Conservation (phyloP, 2,329 filamentous ascomycete species). For the Beauveria medogensis region DNA sequence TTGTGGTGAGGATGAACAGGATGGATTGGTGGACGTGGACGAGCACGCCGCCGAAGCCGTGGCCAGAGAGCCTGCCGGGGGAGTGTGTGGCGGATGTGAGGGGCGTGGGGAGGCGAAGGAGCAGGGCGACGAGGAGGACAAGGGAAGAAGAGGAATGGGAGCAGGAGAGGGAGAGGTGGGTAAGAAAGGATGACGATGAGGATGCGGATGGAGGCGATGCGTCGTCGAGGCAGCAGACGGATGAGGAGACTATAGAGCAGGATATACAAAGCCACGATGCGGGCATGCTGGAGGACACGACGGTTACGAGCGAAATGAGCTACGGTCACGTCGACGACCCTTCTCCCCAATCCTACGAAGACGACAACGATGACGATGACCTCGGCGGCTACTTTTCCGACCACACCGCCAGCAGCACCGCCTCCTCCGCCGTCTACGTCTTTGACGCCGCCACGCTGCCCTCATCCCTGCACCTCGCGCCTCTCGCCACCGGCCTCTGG, state of each 20-base stretch:
- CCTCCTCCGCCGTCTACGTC: neutral
- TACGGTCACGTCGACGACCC: neutral
- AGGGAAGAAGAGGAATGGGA: neutral
- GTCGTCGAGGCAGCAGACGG: neutral
- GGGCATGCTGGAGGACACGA: neutral
- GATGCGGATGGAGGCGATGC: neutral
- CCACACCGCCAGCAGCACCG: neutral
- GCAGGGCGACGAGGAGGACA: neutral
- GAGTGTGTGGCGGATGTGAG: conserved; percentile 3
- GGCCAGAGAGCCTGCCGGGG: neutral
- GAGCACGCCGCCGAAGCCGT: conserved; percentile 3
- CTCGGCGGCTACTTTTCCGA: conserved; percentile 7
- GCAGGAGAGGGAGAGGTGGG: neutral
- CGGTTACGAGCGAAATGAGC: neutral
- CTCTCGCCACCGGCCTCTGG: neutral
- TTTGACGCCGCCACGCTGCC: conserved; percentile 2
- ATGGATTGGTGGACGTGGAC: conserved; percentile 10
- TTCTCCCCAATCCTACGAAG: neutral
- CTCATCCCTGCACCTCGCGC: neutral
- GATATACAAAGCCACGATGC: neutral
- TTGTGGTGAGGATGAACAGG: conserved; percentile 3
- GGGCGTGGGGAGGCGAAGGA: neutral
- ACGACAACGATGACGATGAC: neutral
- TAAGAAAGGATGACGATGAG: neutral
- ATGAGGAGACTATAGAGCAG: neutral